These are phyloP conservation scores for Cryptosporidium canis DNA, from an alignment of 169 alveolate species.

Conservation along the genomic window DNA sequence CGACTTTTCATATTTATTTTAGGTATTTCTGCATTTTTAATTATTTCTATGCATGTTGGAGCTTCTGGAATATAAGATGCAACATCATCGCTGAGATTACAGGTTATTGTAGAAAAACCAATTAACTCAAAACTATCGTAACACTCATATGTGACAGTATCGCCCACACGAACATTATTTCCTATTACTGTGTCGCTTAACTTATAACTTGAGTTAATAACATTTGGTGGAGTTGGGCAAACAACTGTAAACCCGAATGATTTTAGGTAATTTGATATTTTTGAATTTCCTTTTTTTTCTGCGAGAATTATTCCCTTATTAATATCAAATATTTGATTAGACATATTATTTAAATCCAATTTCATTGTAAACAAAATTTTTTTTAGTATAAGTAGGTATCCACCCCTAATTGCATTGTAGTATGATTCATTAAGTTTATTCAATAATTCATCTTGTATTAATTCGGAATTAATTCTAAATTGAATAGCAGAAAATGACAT, in stretches of 20 bases:
- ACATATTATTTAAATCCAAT: neutral
- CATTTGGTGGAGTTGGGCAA: slow-evolving; percentile 60
- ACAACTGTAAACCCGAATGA: slow-evolving; percentile 53
- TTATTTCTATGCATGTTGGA: slow-evolving; percentile 19
- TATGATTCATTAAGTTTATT: slow-evolving; percentile 7
- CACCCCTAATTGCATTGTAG: slow-evolving; percentile 10
- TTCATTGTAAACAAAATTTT: slow-evolving; percentile 14
- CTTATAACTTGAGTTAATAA: slow-evolving; percentile 30
- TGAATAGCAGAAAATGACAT: slow-evolving; percentile 26
- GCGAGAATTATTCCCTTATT: slow-evolving; percentile 22
- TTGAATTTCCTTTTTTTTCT: slow-evolving; percentile 27
- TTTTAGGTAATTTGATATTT: slow-evolving; percentile 6
- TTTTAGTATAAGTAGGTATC: slow-evolving; percentile 31
- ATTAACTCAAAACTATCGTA: slow-evolving; percentile 23
- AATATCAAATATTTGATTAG: neutral
- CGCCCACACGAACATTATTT: slow-evolving; percentile 57
- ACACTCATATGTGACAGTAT: slow-evolving; percentile 69
- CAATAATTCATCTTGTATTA: neutral
- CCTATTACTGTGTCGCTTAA: slow-evolving; percentile 66
- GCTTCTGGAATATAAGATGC: slow-evolving; percentile 44
- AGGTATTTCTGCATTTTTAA: neutral
- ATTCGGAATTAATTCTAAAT: neutral
- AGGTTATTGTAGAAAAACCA: slow-evolving; percentile 39
- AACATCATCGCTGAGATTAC: slow-evolving; percentile 34
- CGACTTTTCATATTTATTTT: neutral